phyloP scores from a whole-genome alignment of 2,329 filamentous ascomycete genomes.

The Nannizziopsis arthrosporioides region DNA sequence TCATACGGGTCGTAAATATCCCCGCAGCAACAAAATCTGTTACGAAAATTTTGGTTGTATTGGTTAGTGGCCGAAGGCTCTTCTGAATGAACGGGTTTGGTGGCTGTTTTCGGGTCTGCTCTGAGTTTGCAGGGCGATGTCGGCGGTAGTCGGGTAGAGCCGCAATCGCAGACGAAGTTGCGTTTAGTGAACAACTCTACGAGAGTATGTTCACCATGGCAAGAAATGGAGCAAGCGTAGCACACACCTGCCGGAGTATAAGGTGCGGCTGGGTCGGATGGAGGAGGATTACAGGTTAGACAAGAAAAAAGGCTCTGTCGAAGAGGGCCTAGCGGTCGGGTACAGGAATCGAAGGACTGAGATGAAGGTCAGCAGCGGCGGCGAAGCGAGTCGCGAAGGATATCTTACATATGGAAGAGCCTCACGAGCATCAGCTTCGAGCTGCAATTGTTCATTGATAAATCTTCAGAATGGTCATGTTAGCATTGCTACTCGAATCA shows the following conservation, averaged over 20 bases:
- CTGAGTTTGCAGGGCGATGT: slow-evolving; percentile 66
- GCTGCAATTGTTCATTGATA: slow-evolving; percentile 73
- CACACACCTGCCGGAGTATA: slow-evolving; percentile 74
- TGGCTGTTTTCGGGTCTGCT: slow-evolving; percentile 58
- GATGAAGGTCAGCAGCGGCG: not conserved
- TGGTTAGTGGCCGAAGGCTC: slow-evolving; percentile 57
- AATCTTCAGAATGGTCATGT: slow-evolving; percentile 25
- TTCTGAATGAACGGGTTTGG: slow-evolving; percentile 70
- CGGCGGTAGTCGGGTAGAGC: slow-evolving; percentile 64
- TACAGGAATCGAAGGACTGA: slow-evolving; percentile 88
- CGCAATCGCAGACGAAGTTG: slow-evolving; percentile 93
- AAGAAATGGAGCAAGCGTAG: slow-evolving; percentile 93
- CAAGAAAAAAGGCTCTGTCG: slow-evolving; percentile 87
- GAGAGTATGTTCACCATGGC: slow-evolving; percentile 86
- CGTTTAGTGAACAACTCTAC: slow-evolving; percentile 95
- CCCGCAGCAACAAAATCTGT: slow-evolving; percentile 80
- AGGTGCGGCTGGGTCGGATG: slow-evolving; percentile 39
- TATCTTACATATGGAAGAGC: slow-evolving; percentile 72
- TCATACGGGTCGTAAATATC: slow-evolving; percentile 78
- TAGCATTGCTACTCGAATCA: not conserved
- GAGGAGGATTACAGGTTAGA: slow-evolving; percentile 80
- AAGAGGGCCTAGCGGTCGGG: slow-evolving; percentile 74
- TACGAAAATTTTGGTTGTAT: slow-evolving; percentile 94
- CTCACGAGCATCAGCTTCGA: slow-evolving; percentile 92
- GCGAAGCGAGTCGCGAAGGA: not conserved